Evolutionary conservation across 164 flowering plant genomes (phyloP), one percentile per base, ranked within the genome.

Genomic region (Berberis thunbergii): DNA sequence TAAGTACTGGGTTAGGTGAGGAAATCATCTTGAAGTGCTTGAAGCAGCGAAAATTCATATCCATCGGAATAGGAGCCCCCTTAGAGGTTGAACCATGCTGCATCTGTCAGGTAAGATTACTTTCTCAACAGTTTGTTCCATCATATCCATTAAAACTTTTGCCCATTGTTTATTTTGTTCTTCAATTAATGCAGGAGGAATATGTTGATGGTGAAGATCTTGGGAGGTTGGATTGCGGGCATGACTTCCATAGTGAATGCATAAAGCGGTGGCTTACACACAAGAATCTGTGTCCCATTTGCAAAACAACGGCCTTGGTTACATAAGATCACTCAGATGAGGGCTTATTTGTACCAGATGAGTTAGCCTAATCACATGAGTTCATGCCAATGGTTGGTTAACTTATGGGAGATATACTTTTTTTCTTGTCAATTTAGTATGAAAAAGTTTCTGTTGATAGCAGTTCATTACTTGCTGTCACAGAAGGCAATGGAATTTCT

Each of bases 271-370:
- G 97, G 97, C 74, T 91, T n/a, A 65, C 66, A 76, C 78, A 66
- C 67, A 91, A 91, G 81, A 91, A 91, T 66, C 55, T 83, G 45
- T 91, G 97, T 70, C 97, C 97, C 55, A 82, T 91, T 53, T 91
- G 97, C 72, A 91, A 86, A 73, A 83, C 78, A 13, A 73, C 88
- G 1, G 92, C 74, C 61, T 64, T 87, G 77, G 55, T 26, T 26
- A 26, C 26, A 26, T 26, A 26, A 26, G 26, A 26, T 26, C 26
- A 26, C 26, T 26, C 26, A 26, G 26, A 26, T 26, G 26, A 26
- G 26, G 26, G 26, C 26, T 26, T 26, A 26, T 26, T 26, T 26
- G 26, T 26, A 26, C 26, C 26, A 26, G 26, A 26, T 26, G 26
- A 26, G 26, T 26, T 26, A 26, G 0, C 26, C 26, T 26, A 26